These are phyloP conservation scores for Syncephalastrum contaminatum DNA, from an alignment of 371 early-diverging fungal genomes.

Conservation along the genomic window DNA sequence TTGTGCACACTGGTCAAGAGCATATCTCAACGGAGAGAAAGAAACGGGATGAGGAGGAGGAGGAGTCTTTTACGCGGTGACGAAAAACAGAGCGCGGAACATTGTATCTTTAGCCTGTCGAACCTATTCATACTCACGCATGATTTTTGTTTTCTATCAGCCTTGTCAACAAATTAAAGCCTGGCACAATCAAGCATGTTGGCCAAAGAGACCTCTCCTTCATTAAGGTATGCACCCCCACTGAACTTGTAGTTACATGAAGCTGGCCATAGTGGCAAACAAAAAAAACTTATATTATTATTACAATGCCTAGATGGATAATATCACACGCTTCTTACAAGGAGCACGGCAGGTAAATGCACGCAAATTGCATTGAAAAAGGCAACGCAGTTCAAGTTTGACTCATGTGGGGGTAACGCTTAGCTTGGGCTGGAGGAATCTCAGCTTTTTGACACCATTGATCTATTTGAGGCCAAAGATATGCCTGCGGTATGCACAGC, in stretches of 20 bases:
- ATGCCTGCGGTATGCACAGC: constrained; percentile 66
- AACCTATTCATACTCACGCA: background rate
- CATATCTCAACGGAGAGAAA: background rate
- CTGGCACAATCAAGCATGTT: constrained; percentile 49
- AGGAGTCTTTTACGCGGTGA: background rate
- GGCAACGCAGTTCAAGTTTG: background rate
- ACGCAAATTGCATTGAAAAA: background rate
- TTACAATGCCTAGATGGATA: constrained; percentile 70
- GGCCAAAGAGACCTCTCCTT: constrained; percentile 44
- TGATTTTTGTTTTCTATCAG: constrained; percentile 16
- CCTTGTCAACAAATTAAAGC: constrained; percentile 43
- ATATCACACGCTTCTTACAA: constrained; percentile 66
- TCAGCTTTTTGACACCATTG: constrained; percentile 92
- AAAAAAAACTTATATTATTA: constrained; percentile 1
- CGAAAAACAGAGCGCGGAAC: constrained; percentile 1
- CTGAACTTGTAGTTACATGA: background rate
- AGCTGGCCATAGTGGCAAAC: background rate
- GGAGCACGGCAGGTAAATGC: constrained; percentile 55
- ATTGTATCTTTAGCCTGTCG: background rate
- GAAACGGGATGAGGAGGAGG: constrained; percentile 3
- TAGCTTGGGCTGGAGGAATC: constrained; percentile 77
- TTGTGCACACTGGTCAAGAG: background rate
- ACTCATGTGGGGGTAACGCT: too few relatives aligned
- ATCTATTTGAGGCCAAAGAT: constrained; percentile 88
- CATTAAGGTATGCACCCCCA: constrained; percentile 21